These are phyloP conservation scores for Rusavskia elegans DNA, from an alignment of 495 filamentous ascomycete species.

Conservation along the genomic window DNA sequence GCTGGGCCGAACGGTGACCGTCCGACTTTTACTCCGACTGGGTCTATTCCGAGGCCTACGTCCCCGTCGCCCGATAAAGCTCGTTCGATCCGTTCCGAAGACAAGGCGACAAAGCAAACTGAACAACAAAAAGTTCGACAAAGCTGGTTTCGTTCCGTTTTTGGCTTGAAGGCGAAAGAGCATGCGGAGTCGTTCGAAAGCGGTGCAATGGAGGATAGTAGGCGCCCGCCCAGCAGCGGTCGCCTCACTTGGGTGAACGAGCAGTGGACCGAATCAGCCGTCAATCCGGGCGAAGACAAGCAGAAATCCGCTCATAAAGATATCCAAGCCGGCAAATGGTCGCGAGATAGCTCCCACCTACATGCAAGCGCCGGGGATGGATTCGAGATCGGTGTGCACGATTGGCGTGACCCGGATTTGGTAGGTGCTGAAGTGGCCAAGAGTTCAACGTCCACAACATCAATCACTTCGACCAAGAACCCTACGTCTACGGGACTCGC, in stretches of 20 bases:
- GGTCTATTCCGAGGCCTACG: slow-evolving; percentile 10
- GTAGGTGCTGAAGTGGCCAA: slow-evolving; percentile 22
- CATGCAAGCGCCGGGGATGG: slow-evolving; percentile 33
- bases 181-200: slow-evolving; percentile 6
- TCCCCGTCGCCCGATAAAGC: slow-evolving; percentile 12
- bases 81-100: slow-evolving; percentile 2
- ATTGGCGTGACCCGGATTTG: slow-evolving; percentile 81
- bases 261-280: slow-evolving; percentile 44
- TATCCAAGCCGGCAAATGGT: slow-evolving; percentile 2
- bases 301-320: slow-evolving; percentile 2
- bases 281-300: slow-evolving; percentile 16
- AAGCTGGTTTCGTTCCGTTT: slow-evolving; percentile 41
- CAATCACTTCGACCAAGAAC: background rate
- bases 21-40: slow-evolving; percentile 3
- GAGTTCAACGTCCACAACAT: slow-evolving; percentile 9
- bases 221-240: slow-evolving; percentile 68
- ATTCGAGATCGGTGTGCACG: slow-evolving; percentile 84
- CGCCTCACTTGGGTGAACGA: slow-evolving; percentile 62
- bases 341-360: slow-evolving; percentile 3
- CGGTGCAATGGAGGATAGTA: slow-evolving; percentile 33
- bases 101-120: slow-evolving; percentile 6
- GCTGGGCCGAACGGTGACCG: slow-evolving; percentile 9
- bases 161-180: slow-evolving; percentile 30
- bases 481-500: slow-evolving; percentile 10
- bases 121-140: slow-evolving; percentile 12